phyloP scores from a whole-genome alignment of 148 eudicot species.

The Rhododendron williamsianum region DNA sequence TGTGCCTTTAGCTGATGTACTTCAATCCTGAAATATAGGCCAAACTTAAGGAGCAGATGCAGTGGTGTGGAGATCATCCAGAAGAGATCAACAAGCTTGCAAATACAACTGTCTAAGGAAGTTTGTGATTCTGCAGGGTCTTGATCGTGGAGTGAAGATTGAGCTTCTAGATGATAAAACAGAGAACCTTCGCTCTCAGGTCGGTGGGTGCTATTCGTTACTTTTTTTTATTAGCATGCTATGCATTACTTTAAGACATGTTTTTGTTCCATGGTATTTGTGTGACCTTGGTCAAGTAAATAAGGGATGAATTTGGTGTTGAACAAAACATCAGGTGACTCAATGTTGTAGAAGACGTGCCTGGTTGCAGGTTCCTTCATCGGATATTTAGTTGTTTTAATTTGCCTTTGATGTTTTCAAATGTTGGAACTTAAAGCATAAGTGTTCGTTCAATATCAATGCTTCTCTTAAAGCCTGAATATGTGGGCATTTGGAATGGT shows the following conservation, averaged over 20 bases:
- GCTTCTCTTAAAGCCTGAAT: background rate
- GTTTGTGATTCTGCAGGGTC: slow-evolving; percentile 43
- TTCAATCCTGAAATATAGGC: slow-evolving; percentile 26
- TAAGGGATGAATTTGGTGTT: background rate
- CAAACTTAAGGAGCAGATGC: slow-evolving; percentile 57
- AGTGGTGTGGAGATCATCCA: slow-evolving; percentile 52
- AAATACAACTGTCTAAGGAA: slow-evolving; percentile 4
- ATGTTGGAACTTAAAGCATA: background rate
- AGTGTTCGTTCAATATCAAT: background rate
- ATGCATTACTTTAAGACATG: background rate
- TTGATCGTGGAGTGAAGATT: slow-evolving; percentile 84
- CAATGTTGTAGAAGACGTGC: background rate
- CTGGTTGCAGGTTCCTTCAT: background rate
- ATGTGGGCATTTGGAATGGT: background rate
- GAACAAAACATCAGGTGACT: too few species aligned
- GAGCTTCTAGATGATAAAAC: slow-evolving; percentile 82
- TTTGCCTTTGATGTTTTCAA: background rate
- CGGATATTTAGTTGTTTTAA: background rate
- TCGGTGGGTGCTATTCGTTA: slow-evolving; percentile 17
- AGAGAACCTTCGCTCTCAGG: slow-evolving; percentile 76
- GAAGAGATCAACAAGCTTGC: slow-evolving; percentile 53
- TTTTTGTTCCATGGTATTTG: background rate
- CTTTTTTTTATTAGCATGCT: background rate
- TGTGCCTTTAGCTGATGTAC: background rate
- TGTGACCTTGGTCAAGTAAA: background rate